Evolutionary conservation across 805 yeast species (phyloP).

Genomic region (Cyberlindnera amylophila): DNA sequence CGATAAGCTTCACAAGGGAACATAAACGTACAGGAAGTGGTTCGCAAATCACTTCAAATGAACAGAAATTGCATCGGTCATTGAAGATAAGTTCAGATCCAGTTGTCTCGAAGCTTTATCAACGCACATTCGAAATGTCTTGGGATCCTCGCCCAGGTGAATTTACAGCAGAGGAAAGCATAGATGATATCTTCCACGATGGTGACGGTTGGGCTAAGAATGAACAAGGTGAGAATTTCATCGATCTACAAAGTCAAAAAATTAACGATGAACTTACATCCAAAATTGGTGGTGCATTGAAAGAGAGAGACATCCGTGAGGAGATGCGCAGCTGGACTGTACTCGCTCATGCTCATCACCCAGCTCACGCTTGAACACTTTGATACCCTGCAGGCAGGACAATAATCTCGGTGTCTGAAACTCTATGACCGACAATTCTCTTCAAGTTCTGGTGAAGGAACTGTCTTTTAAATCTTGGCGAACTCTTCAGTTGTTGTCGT

Average conservation of each 20-base stretch:
- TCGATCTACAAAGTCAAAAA: conserved; percentile 31
- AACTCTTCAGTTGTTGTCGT: background rate
- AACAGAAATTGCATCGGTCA: conserved; percentile 13
- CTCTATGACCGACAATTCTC: conserved; percentile 3
- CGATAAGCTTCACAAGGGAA: conserved; percentile 3
- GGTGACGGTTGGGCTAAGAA: conserved; percentile 64
- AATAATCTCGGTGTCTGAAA: background rate
- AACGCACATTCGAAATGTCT: conserved; percentile 51
- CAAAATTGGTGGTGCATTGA: conserved; percentile 1
- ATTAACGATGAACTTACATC: background rate
- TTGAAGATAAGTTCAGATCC: conserved; percentile 39
- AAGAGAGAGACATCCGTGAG: conserved; percentile 31
- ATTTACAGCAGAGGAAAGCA: conserved; percentile 63
- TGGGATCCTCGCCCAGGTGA: conserved; percentile 60
- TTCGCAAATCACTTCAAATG: conserved; percentile 9
- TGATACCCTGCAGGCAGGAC: no score
- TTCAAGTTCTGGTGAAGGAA: conserved; percentile 8
- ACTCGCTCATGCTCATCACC: conserved; percentile 6
- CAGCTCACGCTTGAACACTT: background rate
- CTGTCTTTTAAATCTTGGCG: background rate
- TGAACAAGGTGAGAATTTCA: conserved; percentile 39
- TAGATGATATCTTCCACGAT: conserved; percentile 70
- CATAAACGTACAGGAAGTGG: conserved; percentile 10
- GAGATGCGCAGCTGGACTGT: conserved; percentile 42
- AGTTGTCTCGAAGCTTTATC: conserved; percentile 44